Conservation (phyloP, 2,329 filamentous ascomycete genomes). For the Paramyrothecium sp. region DNA sequence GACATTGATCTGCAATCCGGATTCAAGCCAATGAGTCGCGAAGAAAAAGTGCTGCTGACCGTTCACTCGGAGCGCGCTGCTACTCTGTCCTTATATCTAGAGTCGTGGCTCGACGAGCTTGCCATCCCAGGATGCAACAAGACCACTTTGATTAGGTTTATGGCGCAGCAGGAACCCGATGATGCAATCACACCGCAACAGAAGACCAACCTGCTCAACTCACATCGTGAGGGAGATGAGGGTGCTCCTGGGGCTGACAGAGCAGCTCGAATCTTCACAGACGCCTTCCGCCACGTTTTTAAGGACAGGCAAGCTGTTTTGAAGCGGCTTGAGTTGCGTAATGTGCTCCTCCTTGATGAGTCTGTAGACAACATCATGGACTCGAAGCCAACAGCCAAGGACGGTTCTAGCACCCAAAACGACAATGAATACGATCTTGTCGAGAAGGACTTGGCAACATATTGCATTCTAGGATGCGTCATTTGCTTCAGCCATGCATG, state of each 20-base stretch:
- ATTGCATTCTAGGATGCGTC: slow-evolving; percentile 55
- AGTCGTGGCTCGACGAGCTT: slow-evolving; percentile 50
- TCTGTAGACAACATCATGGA: slow-evolving; percentile 53
- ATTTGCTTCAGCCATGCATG: slow-evolving; percentile 60
- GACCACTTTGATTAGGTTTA: slow-evolving; percentile 50
- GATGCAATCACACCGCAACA: slow-evolving; percentile 53
- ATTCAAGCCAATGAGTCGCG: slow-evolving; percentile 52
- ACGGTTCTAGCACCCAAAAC: slow-evolving; percentile 29
- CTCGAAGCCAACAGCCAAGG: slow-evolving; percentile 51
- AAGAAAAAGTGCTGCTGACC: slow-evolving; percentile 48
- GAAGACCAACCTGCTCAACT: slow-evolving; percentile 49
- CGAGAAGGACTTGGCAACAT: slow-evolving; percentile 51
- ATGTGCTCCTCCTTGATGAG: slow-evolving; percentile 53
- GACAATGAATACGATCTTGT: slow-evolving; percentile 37
- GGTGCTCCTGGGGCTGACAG: slow-evolving; percentile 39
- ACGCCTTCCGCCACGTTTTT: slow-evolving; percentile 58
- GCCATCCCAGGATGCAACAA: slow-evolving; percentile 51
- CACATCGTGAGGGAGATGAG: slow-evolving; percentile 38
- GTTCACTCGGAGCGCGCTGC: slow-evolving; percentile 51
- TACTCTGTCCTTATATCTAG: slow-evolving; percentile 51
- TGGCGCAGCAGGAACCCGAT: slow-evolving; percentile 47
- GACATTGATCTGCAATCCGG: slow-evolving; percentile 57
- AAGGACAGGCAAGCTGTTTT: slow-evolving; percentile 27
- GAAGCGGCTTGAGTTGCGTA: slow-evolving; percentile 45
- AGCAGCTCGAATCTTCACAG: slow-evolving; percentile 49